These are phyloP conservation scores for Cyberlindnera meyerae DNA, from an alignment of 805 yeast species.

Conservation along the genomic window DNA sequence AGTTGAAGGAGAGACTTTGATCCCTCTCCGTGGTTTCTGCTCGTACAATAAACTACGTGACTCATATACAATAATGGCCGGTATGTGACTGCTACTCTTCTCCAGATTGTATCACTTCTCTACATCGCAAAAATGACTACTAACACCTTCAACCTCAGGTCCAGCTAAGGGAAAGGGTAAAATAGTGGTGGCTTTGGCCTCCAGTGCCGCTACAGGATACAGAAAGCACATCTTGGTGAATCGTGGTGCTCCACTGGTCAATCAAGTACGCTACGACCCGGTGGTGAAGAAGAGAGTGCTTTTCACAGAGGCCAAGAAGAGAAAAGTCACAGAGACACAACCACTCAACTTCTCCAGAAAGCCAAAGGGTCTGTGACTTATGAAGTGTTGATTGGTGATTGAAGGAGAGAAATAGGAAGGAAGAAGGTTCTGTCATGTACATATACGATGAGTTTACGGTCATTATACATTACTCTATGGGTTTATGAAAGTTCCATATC, in stretches of 20 bases:
- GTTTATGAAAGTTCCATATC: too few species aligned
- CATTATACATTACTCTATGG: too few species aligned
- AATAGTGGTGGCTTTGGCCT: slow-evolving; percentile 78
- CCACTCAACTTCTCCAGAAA: slow-evolving; percentile 45
- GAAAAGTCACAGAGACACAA: slow-evolving; percentile 51
- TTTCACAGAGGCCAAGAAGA: slow-evolving; percentile 82
- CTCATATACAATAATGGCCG: too few species aligned
- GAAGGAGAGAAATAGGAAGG: background rate
- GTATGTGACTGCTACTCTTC: too few species aligned
- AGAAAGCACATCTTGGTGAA: slow-evolving; percentile 76
- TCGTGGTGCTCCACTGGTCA: slow-evolving; percentile 73
- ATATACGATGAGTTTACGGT: background rate
- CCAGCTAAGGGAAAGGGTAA: slow-evolving; percentile 64
- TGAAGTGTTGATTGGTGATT: too few species aligned
- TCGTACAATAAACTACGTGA: too few species aligned
- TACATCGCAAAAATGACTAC: background rate
- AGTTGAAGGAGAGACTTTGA: too few species aligned
- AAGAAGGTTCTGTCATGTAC: background rate
- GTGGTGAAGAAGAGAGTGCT: slow-evolving; percentile 85
- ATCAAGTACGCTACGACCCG: slow-evolving; percentile 85
- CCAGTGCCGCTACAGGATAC: slow-evolving; percentile 88
- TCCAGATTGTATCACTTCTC: too few species aligned
- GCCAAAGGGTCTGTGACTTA: slow-evolving; percentile 21
- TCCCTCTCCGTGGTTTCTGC: too few species aligned
- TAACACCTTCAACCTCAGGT: slow-evolving; percentile 1